phyloP scores from a whole-genome alignment of 306 rosid species.

The Astragalus membranaceus region DNA sequence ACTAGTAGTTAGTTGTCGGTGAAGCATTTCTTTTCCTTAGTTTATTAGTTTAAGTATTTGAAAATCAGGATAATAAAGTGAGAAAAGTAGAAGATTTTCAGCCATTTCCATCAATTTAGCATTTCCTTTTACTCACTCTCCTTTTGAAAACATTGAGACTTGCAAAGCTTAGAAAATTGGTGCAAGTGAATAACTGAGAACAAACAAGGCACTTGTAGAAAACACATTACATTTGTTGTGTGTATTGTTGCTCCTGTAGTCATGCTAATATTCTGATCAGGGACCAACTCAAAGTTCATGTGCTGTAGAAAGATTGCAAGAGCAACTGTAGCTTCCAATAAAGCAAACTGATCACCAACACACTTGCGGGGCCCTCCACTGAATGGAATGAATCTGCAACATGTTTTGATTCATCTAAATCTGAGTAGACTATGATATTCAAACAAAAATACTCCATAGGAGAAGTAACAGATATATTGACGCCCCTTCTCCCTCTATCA shows the following conservation, averaged over 20 bases:
- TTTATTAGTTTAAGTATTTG: neutral
- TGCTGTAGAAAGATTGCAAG: slow-evolving; percentile 76
- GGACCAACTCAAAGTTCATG: slow-evolving; percentile 75
- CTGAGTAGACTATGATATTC: slow-evolving; percentile 4
- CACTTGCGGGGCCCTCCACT: slow-evolving; percentile 97
- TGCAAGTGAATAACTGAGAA: neutral
- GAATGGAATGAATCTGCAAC: slow-evolving; percentile 87
- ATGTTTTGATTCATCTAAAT: slow-evolving; percentile 18
- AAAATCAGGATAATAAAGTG: neutral
- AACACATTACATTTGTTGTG: slow-evolving; percentile 63
- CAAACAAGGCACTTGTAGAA: neutral
- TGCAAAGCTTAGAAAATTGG: neutral
- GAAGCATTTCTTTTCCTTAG: neutral
- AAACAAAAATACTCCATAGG: neutral
- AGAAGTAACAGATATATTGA: neutral
- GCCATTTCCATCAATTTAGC: too few relatives aligned
- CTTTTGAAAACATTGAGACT: neutral
- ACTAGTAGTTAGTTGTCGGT: neutral
- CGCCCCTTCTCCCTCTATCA: too few relatives aligned
- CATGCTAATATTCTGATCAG: slow-evolving; percentile 83
- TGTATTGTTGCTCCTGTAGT: slow-evolving; percentile 99
- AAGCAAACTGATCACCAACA: slow-evolving; percentile 93
- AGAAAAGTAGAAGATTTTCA: neutral
- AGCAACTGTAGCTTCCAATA: slow-evolving; percentile 77
- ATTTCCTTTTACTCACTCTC: too few relatives aligned